phyloP scores from a whole-genome alignment of 306 rosid genomes.

The Cucumis sativus region Cucumber_9930_V3 NC_026658.2:10367001-10367500 shows the following conservation, averaged over 20 bases:
- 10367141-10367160: conserved; percentile 5
- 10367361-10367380: background rate
- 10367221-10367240: conserved; percentile 9
- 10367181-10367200: conserved; percentile 77
- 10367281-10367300: background rate
- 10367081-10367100: no score
- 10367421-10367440: background rate
- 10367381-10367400: background rate
- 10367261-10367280: background rate
- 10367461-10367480: conserved; percentile 41
- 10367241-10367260: background rate
- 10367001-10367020: conserved; percentile 92
- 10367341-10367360: background rate
- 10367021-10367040: conserved; percentile 23
- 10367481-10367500: conserved; percentile 78
- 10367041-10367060: conserved; percentile 9
- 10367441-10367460: background rate
- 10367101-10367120: no score
- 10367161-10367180: conserved; percentile 41
- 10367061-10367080: conserved; percentile 5
- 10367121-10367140: no score
- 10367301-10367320: background rate
- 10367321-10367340: background rate
- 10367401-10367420: background rate
- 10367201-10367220: conserved; percentile 61